These are phyloP conservation scores for Xylaria sp. DNA, from an alignment of 495 filamentous ascomycete species.

Conservation along the genomic window DNA sequence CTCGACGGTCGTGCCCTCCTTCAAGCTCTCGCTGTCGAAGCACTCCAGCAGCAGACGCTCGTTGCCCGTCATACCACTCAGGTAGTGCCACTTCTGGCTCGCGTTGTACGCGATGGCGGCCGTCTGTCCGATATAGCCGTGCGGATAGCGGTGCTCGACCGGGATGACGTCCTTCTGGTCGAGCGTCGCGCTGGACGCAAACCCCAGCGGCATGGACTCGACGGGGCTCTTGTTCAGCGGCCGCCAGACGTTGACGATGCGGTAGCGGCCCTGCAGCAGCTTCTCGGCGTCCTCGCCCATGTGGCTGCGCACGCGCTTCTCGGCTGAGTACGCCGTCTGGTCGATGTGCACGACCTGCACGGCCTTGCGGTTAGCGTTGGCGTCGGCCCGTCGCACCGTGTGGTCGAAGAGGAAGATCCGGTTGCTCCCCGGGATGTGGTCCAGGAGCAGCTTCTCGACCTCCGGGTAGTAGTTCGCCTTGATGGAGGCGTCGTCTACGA, in stretches of 20 bases:
- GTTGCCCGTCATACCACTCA: slow-evolving; percentile 75
- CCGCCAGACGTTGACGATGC: slow-evolving; percentile 90
- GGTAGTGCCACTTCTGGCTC: slow-evolving; percentile 76
- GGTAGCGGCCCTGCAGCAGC: slow-evolving; percentile 68
- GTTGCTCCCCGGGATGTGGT: slow-evolving; percentile 65
- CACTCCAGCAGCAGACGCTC: slow-evolving; percentile 85
- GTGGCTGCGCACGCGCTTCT: slow-evolving; percentile 70
- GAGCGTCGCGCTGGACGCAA: slow-evolving; percentile 68
- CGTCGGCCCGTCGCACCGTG: slow-evolving; percentile 73
- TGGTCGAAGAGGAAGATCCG: slow-evolving; percentile 85
- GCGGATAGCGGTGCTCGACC: slow-evolving; percentile 77
- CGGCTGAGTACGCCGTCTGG: slow-evolving; percentile 72
- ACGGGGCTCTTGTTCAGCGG: slow-evolving; percentile 75
- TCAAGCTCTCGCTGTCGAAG: slow-evolving; percentile 68
- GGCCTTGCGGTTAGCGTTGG: slow-evolving; percentile 63
- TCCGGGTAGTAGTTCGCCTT: slow-evolving; percentile 81
- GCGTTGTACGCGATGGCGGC: slow-evolving; percentile 70
- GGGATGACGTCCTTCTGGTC: slow-evolving; percentile 69
- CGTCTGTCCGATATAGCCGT: slow-evolving; percentile 74
- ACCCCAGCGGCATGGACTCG: slow-evolving; percentile 70
- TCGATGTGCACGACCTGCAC: slow-evolving; percentile 83
- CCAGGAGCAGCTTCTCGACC: slow-evolving; percentile 69
- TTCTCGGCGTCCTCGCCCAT: slow-evolving; percentile 61
- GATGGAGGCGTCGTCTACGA: slow-evolving; percentile 69
- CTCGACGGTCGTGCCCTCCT: slow-evolving; percentile 55